Percentiles rank a stretch among this genome's conserved stretches.
These are phyloP conservation scores for Diddensiella transvaalensis DNA, from an alignment of 805 yeast genomes.

Conservation along the genomic window DNA sequence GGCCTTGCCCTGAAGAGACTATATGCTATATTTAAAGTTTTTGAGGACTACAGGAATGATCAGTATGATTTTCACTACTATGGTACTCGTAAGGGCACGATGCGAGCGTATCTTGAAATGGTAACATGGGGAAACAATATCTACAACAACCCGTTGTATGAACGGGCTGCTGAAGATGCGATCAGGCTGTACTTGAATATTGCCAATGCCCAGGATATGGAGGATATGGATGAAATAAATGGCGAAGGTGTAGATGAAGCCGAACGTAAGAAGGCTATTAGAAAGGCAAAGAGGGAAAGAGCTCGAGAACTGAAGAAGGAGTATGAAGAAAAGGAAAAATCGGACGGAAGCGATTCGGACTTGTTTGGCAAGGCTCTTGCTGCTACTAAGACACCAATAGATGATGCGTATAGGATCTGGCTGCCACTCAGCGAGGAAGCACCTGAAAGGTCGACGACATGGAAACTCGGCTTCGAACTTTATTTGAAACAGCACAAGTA, in stretches of 20 bases:
- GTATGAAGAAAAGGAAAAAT: slow-evolving; percentile 39
- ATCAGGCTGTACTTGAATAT: slow-evolving; percentile 50
- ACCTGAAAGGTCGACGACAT: slow-evolving; percentile 30
- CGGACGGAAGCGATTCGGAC: slow-evolving; percentile 33
- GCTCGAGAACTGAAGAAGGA: slow-evolving; percentile 44
- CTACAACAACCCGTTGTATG: slow-evolving; percentile 64
- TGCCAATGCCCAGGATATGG: slow-evolving; percentile 22
- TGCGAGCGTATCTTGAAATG: slow-evolving; percentile 75
- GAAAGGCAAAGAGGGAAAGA: slow-evolving; percentile 44
- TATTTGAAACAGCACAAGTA: slow-evolving; percentile 46
- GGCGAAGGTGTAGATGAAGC: slow-evolving; percentile 31
- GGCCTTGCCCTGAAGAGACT: slow-evolving; percentile 83
- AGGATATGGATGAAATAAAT: slow-evolving; percentile 14
- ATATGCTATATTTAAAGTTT: slow-evolving; percentile 60
- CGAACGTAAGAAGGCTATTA: slow-evolving; percentile 31
- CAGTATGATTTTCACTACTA: slow-evolving; percentile 94
- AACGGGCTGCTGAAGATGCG: slow-evolving; percentile 67
- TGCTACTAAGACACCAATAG: slow-evolving; percentile 39
- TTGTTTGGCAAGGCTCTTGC: slow-evolving; percentile 46
- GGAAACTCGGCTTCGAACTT: slow-evolving; percentile 45
- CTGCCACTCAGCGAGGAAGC: slow-evolving; percentile 33
- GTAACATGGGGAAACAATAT: slow-evolving; percentile 78
- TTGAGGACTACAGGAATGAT: slow-evolving; percentile 69
- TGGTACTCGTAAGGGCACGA: slow-evolving; percentile 86
- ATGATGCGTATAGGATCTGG: slow-evolving; percentile 40